Base-by-base conservation (phyloP, 169 alveolate species). In the Plasmodium sp. region DNA sequence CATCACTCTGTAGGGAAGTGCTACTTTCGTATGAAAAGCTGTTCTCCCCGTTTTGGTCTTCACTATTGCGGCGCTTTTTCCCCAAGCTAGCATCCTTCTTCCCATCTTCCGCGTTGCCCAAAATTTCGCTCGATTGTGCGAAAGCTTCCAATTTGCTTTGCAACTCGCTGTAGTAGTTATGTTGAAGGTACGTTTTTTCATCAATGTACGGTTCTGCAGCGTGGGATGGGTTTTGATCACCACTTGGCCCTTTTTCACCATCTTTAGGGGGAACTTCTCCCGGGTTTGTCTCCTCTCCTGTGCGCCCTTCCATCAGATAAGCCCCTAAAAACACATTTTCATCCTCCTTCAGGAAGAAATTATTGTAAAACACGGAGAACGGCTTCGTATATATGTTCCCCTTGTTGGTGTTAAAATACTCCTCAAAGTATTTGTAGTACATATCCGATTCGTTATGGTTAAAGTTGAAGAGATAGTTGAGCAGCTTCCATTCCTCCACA, bases 391-490 rank as follows among this genome's bases (percentile, higher is more conserved):
- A 90, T 22, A 90, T 80, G 54, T 90, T 90, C 9, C 81, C 51
- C 34, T 90, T 90, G 48, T 90, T 81, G 41, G 9, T 90, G 73
- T 90, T 90, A 81, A 90, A 90, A 58, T 90, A 90, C 18, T 90
- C 94, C 54, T 90, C 94, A 90, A 90, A 90, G 51, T 67, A 90
- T 90, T 90, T 90, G 74, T 54, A 86, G 81, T 86, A 75, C 73
- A 56, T 75, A 45, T 86, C 93, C 4, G 41, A 75, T 33, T 86
- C 93, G 72, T 71, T 79, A 45, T 86, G 93, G 81, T 86, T 86
- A 33, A 75, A 56, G 48, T 86, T 86, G 48, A 86, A 86, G 67
- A 86, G 43, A 27, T 86, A 86, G 45, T 86, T 86, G 33, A 86
- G 73, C 45, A 75, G 36, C 51, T n/a, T 67, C 54, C 36, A 34